Evolutionary conservation across 106 monocot species (phyloP), one percentile per base, ranked within the genome.

Genomic region (Phalaenopsis equestris): DNA sequence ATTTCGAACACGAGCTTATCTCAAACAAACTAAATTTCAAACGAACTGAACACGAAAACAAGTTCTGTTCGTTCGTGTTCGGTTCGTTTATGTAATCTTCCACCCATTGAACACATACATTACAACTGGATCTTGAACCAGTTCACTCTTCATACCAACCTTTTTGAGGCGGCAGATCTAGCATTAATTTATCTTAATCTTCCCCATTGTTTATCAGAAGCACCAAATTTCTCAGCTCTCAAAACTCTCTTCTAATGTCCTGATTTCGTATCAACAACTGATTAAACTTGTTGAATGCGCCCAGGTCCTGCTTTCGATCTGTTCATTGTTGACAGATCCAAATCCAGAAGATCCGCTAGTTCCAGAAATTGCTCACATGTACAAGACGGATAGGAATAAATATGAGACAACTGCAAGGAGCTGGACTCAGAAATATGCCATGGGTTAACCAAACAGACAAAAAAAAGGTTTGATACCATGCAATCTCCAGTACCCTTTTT

Each of bases 371-470:
- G 80, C 80, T 4, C 80, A 80, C 80, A 80, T 80, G 80, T 80
- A 80, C 49, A 80, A 80, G 80, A 72, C 80, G 1, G 80, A 80
- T 52, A 43, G 49, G 68, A 72, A 80, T 72, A 80, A 80, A 52
- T 80, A 80, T 8, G 80, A 80, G 72, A 72, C 80, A 41, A 80
- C 80, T 52, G 80, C 80, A 0, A 80, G 80, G 80, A 80, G 80
- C 36, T 80, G 80, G 80, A 80, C 72, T 39, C 80, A 80, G 80
- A 80, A 80, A 47, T 80, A 80, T 55, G 80, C 80, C 68, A 80
- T 80, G 80, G 80, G 80, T 72, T 80, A 72, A 70, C 12, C 12
- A 30, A 30, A 30, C 30, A 30, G 30, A 30, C 10, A 52, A 52
- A 11, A 48, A 52, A 52, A 52, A 2, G 49, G 43, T 45, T 49